Evolutionary conservation across 345 rosid species (phyloP).

Genomic region (Toxicodendron radicans): DNA sequence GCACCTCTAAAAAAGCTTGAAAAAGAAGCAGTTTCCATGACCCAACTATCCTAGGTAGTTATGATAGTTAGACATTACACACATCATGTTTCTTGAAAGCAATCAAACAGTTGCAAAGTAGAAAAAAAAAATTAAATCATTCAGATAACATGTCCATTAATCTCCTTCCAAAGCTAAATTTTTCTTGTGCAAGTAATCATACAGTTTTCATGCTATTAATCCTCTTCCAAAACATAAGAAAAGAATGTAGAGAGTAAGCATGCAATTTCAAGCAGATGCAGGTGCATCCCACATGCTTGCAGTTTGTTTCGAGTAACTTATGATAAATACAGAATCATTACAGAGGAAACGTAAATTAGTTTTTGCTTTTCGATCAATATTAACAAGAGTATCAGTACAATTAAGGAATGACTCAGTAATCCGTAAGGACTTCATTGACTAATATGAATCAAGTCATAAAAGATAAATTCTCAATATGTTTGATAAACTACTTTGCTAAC

Average conservation of each 20-base stretch:
- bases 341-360: not conserved
- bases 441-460: not conserved
- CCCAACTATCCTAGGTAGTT: not conserved
- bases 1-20: not conserved
- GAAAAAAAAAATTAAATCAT: not conserved
- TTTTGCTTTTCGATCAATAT: not conserved
- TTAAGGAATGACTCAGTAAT: not conserved
- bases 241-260: not conserved
- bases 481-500: not conserved
- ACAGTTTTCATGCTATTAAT: not conserved
- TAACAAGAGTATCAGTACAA: not conserved
- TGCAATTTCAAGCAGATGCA: not conserved
- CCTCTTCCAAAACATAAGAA: not conserved
- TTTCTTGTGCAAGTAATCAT: not conserved
- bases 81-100: not conserved
- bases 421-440: not conserved
- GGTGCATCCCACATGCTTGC: too few relatives aligned
- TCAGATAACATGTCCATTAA: not conserved
- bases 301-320: not conserved
- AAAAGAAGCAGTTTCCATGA: not conserved
- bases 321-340: not conserved
- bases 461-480: not conserved
- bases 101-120: not conserved
- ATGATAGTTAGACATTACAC: not conserved
- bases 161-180: not conserved